phyloP scores from a whole-genome alignment of 768 basidiomycete species.

The Auricularia auricula-judae region DNA sequence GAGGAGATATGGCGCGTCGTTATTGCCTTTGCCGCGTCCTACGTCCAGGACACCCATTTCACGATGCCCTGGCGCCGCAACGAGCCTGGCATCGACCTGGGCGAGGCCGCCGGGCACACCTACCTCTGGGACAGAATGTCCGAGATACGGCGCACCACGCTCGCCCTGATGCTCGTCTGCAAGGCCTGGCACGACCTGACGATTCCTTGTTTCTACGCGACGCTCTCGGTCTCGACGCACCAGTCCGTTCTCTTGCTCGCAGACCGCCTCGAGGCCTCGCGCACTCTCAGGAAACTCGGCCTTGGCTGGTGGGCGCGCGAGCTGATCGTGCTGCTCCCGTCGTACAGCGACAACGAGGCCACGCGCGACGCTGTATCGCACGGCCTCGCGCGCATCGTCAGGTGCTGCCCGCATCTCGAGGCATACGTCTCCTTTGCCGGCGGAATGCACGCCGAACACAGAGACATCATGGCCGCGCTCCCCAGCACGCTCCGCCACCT shows the following conservation, averaged over 20 bases:
- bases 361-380: background rate
- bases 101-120: background rate
- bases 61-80: background rate
- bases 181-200: background rate
- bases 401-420: background rate
- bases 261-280: background rate
- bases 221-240: background rate
- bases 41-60: background rate
- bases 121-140: background rate
- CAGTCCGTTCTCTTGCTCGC: background rate
- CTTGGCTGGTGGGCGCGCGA: background rate
- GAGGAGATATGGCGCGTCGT: background rate
- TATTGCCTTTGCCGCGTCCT: background rate
- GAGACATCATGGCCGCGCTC: background rate
- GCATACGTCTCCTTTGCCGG: background rate
- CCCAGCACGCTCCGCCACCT: background rate
- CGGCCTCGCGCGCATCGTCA: background rate
- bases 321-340: background rate
- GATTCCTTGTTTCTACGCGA: background rate
- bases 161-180: background rate
- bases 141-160: background rate
- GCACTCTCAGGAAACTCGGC: background rate
- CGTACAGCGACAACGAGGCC: background rate
- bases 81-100: background rate
- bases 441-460: background rate